A percentile compares a stretch with the other conserved stretches of the same genome.
phyloP scores from a whole-genome alignment of 2,329 filamentous ascomycete genomes.

The Alternaria arbusti region DNA sequence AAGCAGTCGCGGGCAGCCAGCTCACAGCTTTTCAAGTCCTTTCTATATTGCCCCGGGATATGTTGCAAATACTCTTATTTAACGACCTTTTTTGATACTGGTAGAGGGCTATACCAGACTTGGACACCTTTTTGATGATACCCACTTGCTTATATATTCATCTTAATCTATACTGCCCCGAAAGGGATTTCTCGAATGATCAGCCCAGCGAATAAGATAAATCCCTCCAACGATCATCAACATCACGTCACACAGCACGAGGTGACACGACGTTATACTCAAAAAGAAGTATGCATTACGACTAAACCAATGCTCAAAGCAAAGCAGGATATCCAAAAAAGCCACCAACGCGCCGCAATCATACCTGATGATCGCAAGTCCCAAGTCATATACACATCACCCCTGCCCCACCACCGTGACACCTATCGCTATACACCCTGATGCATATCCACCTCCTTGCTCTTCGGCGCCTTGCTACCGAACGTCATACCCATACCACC shows the following conservation, averaged over 20 bases:
- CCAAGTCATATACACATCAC: not conserved
- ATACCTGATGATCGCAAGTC: conserved; percentile 29
- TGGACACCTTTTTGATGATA: no score
- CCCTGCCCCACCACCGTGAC: not conserved
- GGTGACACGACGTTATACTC: not conserved
- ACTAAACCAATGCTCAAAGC: not conserved
- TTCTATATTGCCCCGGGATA: no score
- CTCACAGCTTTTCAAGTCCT: no score
- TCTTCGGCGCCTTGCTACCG: conserved; percentile 19
- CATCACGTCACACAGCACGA: not conserved
- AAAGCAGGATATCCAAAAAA: conserved; percentile 5
- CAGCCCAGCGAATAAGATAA: no score
- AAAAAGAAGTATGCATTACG: not conserved
- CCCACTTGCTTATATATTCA: no score
- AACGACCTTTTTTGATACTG: no score
- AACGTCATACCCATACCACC: conserved; percentile 8
- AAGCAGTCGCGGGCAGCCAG: no score
- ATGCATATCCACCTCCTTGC: conserved; percentile 47
- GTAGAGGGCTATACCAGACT: no score
- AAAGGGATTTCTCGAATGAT: no score
- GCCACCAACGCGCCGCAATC: conserved; percentile 14
- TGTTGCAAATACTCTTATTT: no score
- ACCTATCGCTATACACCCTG: conserved; percentile 49
- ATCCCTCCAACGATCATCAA: not conserved
- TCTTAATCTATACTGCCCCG: no score